Conservation (phyloP, 176 grass and related monocot genomes). For the Chrysopogon serrulatus region DNA sequence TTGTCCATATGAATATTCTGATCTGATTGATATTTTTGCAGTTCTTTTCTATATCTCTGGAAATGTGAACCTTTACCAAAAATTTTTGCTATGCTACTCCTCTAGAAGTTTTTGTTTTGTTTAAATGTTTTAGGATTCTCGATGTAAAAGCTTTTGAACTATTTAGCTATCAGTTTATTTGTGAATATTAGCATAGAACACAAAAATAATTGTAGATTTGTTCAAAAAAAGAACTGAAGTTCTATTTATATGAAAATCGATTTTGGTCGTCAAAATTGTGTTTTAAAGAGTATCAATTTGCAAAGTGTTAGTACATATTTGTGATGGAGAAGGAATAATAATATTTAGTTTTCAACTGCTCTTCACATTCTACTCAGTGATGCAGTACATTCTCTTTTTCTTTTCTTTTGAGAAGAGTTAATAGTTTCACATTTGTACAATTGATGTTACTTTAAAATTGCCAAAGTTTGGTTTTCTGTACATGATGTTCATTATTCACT, state of each 20-base stretch:
- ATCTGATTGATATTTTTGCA: background rate
- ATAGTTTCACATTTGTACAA: background rate
- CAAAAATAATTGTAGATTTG: background rate
- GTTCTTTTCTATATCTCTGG: background rate
- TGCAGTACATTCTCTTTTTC: background rate
- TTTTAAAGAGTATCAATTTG: background rate
- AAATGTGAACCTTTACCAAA: background rate
- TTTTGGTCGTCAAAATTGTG: background rate
- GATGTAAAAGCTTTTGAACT: background rate
- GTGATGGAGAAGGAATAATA: background rate
- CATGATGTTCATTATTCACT: background rate
- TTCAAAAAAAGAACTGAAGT: background rate
- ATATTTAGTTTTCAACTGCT: background rate
- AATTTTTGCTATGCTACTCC: background rate
- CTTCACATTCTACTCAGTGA: background rate
- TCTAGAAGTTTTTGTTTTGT: background rate
- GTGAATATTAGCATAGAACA: background rate
- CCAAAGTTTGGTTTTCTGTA: background rate
- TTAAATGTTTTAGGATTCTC: background rate
- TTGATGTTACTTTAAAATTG: background rate
- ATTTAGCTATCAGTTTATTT: background rate
- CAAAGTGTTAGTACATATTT: background rate
- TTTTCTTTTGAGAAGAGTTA: background rate
- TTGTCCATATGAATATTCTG: background rate
- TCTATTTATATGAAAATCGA: background rate